Conservation (phyloP, 805 yeast genomes). For the Torulaspora franciscae region DNA sequence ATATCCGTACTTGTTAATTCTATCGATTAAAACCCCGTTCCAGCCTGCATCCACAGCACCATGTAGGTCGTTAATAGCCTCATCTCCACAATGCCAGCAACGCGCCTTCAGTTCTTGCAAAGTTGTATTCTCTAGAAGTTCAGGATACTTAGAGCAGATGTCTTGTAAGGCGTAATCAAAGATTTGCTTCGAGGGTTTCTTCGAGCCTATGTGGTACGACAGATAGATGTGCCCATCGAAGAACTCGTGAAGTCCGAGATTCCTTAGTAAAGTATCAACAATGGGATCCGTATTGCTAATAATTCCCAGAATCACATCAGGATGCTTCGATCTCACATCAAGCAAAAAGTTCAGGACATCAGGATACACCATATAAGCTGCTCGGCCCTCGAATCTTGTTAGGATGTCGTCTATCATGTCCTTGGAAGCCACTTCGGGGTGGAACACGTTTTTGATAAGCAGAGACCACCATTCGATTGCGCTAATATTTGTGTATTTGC, state of each 20-base stretch:
- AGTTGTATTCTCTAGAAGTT: constrained; percentile 10
- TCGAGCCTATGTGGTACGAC: constrained; percentile 51
- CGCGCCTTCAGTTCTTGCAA: constrained; percentile 21
- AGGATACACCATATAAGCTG: constrained; percentile 49
- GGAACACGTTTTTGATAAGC: constrained; percentile 43
- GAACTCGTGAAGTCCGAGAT: constrained; percentile 42
- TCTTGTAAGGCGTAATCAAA: constrained; percentile 40
- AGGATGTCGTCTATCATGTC: constrained; percentile 45
- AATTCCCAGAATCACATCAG: constrained; percentile 40
- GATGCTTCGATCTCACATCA: constrained; percentile 28
- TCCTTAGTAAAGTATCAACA: constrained; percentile 42
- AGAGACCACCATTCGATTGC: constrained; percentile 56
- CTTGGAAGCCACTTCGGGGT: constrained; percentile 33
- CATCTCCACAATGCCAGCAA: constrained; percentile 70
- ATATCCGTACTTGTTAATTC: constrained; percentile 35
- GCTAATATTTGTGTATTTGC: constrained; percentile 39
- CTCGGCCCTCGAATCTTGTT: constrained; percentile 43
- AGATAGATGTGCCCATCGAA: constrained; percentile 43
- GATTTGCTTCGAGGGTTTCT: constrained; percentile 50
- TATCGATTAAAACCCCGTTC: constrained; percentile 54
- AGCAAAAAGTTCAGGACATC: constrained; percentile 49
- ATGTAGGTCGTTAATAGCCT: constrained; percentile 47
- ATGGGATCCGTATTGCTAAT: constrained; percentile 62
- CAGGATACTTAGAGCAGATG: constrained; percentile 22
- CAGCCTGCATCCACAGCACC: constrained; percentile 56